These are phyloP conservation scores for Colletotrichum costaricense DNA, from an alignment of 2,329 filamentous ascomycete species.

Conservation along the genomic window DNA sequence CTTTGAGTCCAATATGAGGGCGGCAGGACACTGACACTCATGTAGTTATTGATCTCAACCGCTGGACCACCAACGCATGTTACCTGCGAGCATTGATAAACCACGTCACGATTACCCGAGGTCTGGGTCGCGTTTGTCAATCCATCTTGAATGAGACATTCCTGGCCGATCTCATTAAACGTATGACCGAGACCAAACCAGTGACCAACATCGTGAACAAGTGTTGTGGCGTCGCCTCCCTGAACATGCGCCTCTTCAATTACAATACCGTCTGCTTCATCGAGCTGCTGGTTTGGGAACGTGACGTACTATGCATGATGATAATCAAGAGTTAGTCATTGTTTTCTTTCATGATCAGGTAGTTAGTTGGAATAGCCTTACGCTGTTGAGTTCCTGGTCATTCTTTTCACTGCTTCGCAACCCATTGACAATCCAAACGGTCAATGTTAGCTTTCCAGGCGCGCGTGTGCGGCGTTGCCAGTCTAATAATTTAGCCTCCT, in stretches of 20 bases:
- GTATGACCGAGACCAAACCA: constrained; percentile 37
- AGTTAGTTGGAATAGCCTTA: not conserved
- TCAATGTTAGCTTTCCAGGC: constrained; percentile 14
- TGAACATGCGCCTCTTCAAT: constrained; percentile 26
- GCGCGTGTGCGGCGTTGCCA: constrained; percentile 23
- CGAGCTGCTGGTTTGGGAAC: constrained; percentile 27
- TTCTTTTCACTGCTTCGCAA: not conserved
- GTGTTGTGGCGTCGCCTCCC: constrained; percentile 38
- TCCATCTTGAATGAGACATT: constrained; percentile 35
- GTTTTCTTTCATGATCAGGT: rapidly evolving
- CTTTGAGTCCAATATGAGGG: not conserved
- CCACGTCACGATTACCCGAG: constrained; percentile 24
- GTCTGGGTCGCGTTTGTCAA: constrained; percentile 38
- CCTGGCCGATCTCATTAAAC: constrained; percentile 18
- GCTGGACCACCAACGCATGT: constrained; percentile 20
- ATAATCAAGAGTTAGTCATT: not conserved
- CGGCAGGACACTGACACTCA: constrained; percentile 36
- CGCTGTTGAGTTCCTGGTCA: constrained; percentile 23
- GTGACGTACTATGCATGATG: constrained; percentile 27
- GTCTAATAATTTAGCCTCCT: constrained; percentile 15
- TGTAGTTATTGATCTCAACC: constrained; percentile 38
- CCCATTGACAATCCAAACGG: constrained; percentile 26
- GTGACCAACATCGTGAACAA: constrained; percentile 42
- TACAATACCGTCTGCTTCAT: constrained; percentile 25
- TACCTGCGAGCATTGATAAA: constrained; percentile 36